Evolutionary conservation across 306 rosid species (phyloP), one percentile per base, ranked within the genome.

Genomic region (Begonia loranthoides): DNA sequence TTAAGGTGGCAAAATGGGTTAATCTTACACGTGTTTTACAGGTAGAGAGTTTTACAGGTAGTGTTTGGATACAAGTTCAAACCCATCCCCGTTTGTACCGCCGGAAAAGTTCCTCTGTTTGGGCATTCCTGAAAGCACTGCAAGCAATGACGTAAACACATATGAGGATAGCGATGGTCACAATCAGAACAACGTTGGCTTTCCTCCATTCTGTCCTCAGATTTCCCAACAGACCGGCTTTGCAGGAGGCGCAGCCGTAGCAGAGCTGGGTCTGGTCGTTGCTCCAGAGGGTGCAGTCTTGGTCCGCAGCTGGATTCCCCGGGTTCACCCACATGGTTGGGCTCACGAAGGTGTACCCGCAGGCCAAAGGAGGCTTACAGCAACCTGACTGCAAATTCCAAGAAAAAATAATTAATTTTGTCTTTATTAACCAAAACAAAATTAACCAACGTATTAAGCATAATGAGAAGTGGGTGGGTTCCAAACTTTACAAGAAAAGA

Each of bases 91-190:
- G 77, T 56, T 90, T 85, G 82, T 82, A 82, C 51, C 76, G 84
- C 45, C 46, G 40, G 75, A 82, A 88, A 40, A 88, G 85, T 44
- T 79, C 73, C 59, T 81, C 84, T 1, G 88, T 85, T 58, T 80
- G 83, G 50, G 97, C 94, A 57, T 90, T 90, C 81, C 62, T 90
- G 66, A 77, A 85, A 62, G 97, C 97, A 58, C 94, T 83, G 19
- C 87, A 85, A 21, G 93, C 97, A 38, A 85, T 66, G 63, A 82
- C 62, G 69, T 82, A 90, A 51, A 90, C 94, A 60, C 77, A 78
- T 4, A 82, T 73, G 51, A 90, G 81, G 13, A 80, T 64, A 44
- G 80, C 92, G 15, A 80, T 66, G 0, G 97, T 87, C 38, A 76
- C 80, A 13, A 85, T 73, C 13, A 90, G 90, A 41, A 90, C 62